Base-by-base conservation (phyloP, 495 filamentous ascomycete genomes). In the Diplogelasinospora grovesii region DNA sequence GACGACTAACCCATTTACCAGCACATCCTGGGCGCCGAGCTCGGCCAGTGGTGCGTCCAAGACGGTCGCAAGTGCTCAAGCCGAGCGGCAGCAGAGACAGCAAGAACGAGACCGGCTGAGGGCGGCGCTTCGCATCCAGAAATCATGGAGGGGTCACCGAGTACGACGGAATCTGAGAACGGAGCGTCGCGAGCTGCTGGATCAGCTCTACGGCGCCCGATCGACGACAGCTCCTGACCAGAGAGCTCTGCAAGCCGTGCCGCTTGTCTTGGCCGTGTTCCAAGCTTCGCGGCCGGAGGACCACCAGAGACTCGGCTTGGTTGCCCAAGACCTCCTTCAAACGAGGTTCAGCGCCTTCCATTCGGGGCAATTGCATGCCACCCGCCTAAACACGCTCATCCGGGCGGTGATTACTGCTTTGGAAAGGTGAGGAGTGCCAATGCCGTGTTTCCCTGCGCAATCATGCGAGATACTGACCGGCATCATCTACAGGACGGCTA, bases 41-140 rank as follows among this genome's bases (percentile, higher is more conserved):
- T 43, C 66, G 3, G 67, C 55, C 10, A 61, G 74, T 8, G 83
- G 82, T 14, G 70, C 79, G 3, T 85, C 86, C 43, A 81, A 80
- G 53, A 82, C 90, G 0, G 73, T 97, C 10, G 83, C 83, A 19
- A 77, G 83, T 47, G 93, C 92, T 15, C 86, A 95, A 52, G 82
- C 85, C 45, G 87, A 95, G 52, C 81, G 92, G 22, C 54, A 78
- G 43, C 68, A 78, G 41, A 77, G 92, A 54, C 85, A 96, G 49
- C 84, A 78, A 22, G 87, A 97, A 55, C 74, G 89, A 47, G 81
- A 86, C 14, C 77, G 80, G 31, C 68, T 89, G 21, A 82, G 81
- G 53, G 86, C 90, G 19, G 74, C 78, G 22, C 82, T 75, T 46
- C 69, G 66, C 30, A 73, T 97, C 46, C 92, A 98, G 59, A 75